Evolutionary conservation across 345 rosid genomes (phyloP).

Genomic region (Brassica incana): DNA sequence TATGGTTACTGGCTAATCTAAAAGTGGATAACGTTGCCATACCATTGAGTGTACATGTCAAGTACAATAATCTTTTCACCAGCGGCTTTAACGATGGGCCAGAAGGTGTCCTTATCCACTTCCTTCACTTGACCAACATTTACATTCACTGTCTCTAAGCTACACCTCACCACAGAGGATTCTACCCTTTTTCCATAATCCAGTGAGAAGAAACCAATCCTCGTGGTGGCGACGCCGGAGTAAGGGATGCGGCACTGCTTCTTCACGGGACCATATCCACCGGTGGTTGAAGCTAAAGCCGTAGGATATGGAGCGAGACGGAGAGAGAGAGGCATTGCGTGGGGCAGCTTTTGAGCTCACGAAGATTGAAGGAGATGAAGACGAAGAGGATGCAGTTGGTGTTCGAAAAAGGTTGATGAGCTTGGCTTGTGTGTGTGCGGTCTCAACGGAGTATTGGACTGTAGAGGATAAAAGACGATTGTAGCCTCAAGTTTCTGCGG

Average conservation of each 20-base stretch:
- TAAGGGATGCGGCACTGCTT: conserved; percentile 44
- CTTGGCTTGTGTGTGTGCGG: conserved; percentile 16
- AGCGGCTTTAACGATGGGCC: conserved; percentile 93
- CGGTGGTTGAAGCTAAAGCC: conserved; percentile 29
- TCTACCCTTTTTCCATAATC: conserved; percentile 11
- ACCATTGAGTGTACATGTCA: conserved; percentile 99
- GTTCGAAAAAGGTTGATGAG: conserved; percentile 15
- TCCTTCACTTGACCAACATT: conserved; percentile 88
- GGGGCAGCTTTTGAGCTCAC: not conserved
- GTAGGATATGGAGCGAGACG: conserved; percentile 40
- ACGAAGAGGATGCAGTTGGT: not conserved
- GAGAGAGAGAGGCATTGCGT: conserved; percentile 46
- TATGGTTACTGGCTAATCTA: not conserved
- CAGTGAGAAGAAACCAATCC: conserved; percentile 16
- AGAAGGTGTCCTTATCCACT: conserved; percentile 82
- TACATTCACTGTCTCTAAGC: conserved; percentile 66
- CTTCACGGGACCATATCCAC: conserved; percentile 10
- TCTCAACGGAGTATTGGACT: conserved; percentile 25
- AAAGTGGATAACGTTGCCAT: not conserved
- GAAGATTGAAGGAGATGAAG: not conserved
- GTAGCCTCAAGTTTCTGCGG: not conserved
- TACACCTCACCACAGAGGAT: conserved; percentile 48
- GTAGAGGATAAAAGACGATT: not conserved
- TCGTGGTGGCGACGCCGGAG: conserved; percentile 22
- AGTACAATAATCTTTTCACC: conserved; percentile 83